Evolutionary conservation across 352 stramenopile species (phyloP).

Genomic region (Globisporangium okanoganense): DNA sequence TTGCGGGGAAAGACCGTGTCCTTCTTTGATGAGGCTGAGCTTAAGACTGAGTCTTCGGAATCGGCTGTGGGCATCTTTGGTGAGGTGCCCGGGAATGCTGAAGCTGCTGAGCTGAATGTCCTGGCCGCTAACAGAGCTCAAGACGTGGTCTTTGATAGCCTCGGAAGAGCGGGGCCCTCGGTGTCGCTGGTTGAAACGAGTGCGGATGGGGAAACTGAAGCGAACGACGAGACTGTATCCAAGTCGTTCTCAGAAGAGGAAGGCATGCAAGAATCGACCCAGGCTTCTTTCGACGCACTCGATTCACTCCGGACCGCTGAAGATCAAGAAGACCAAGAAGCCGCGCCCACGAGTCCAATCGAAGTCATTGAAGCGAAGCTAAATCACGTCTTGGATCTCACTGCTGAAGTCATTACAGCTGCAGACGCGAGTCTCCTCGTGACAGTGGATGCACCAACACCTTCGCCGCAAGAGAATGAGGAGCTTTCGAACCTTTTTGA

Average conservation of each 20-base stretch:
- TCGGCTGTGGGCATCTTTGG: neutral
- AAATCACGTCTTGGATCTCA: neutral
- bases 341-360: neutral
- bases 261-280: neutral
- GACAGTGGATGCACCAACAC: neutral
- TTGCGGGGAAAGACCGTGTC: constrained; percentile 7
- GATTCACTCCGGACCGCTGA: no score
- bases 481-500: neutral
- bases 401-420: neutral
- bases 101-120: neutral
- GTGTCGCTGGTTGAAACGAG: neutral
- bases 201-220: neutral
- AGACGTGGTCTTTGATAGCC: neutral
- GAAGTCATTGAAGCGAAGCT: neutral
- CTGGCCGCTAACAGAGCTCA: neutral
- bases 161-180: neutral
- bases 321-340: neutral
- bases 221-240: neutral
- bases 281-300: neutral
- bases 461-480: neutral
- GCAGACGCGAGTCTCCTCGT: neutral
- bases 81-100: constrained; percentile 4
- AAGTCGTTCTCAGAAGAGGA: neutral
- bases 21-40: constrained; percentile 1
- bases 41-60: neutral